Base-by-base conservation (phyloP, 2,329 filamentous ascomycete species). In the Cladosporium phlei region DNA sequence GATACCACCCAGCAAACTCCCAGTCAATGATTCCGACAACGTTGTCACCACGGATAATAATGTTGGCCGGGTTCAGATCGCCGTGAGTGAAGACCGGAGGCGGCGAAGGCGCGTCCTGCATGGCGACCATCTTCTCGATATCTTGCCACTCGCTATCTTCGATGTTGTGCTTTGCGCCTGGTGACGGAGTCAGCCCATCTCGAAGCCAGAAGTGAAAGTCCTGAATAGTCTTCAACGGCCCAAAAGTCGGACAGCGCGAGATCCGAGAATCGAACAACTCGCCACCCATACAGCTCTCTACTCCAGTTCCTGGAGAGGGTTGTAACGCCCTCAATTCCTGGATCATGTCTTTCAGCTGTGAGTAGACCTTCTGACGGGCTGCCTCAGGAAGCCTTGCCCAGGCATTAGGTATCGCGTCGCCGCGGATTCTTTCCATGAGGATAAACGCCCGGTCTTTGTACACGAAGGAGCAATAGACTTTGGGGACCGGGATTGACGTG, bases 1-100 rank as follows among this genome's bases (percentile, higher is more conserved):
- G 71, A 54, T 70, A 74, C 70, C 69, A 76, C 1, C 71, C 71
- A 17, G 68, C 61, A 22, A 65, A 61, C 52, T 76, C 72, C 72
- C 70, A 76, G 50, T 67, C 69, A 35, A 70, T 52, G 49, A 78
- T 72, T 6, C 69, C 71, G 29, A 69, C 64, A 22, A 79, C 56
- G 4, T 65, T 55, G 43, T 70, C 66, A 4, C 62, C 67, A 5
- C 57, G 57, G 33, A 67, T 56, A 8, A 76, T 50, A 34, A 76
- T 70, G 50, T 76, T 76, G 17, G 56, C 54, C 11, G 32, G 22
- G 25, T 43, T 35, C 6, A 80, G 61, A 55, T 80, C 76, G 3
- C 69, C 69, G 60, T 79, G 75, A 2, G 74, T 74, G 49, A 79
- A 71, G 1, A 72, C 65, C 21, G 67, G 66, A 12, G 52, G 40